Evolutionary conservation across 2,329 filamentous ascomycete species (phyloP), one percentile per base, ranked within the genome.

Genomic region (Aspergillus sclerotialis): DNA sequence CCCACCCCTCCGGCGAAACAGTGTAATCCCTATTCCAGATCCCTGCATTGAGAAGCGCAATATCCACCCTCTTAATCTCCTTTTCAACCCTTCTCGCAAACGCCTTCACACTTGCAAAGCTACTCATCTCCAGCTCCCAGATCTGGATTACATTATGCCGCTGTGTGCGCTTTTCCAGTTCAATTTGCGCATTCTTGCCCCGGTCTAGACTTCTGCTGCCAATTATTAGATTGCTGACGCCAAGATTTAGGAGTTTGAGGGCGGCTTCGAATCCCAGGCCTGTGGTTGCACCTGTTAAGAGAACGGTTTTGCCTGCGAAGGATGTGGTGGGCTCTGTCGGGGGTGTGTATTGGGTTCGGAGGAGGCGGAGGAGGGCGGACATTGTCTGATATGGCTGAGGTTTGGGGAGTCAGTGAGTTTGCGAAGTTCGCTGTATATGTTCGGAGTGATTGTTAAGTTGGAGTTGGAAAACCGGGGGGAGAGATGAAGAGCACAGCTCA

Each of bases 211-310:
- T 62, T n/a, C 70, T 65, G 6, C 65, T 67, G 5, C 60, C 67
- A 13, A 74, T 61, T 15, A 73, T 67, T 12, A 74, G 50, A 4
- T 46, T 57, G 6, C 60, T 53, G 1, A 64, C 60, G 3, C 63
- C 61, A 5, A 68, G 58, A 7, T 55, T 53, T 5, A 65, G 60
- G 28, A 69, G 61, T 44, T 73, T 70, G 40, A 65, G 53, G 2
- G 69, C 67, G 4, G 70, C 67, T 44, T 70, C 67, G 14, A 69
- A 60, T 0, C 72, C 72, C 10, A 75, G 50, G 4, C 72, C 72
- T 2, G 64, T 61, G 27, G 69, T 75, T 7, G 67, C 67, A 14
- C 71, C 70, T 5, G 71, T 73, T 11, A 73, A 46, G 7, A 74
- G 52, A 3, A 72, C 62, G 1, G 64, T 69, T 42, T 67, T 67